phyloP scores from a whole-genome alignment of 1,284 basidiomycete species.

The Trametes sp. region DNA sequence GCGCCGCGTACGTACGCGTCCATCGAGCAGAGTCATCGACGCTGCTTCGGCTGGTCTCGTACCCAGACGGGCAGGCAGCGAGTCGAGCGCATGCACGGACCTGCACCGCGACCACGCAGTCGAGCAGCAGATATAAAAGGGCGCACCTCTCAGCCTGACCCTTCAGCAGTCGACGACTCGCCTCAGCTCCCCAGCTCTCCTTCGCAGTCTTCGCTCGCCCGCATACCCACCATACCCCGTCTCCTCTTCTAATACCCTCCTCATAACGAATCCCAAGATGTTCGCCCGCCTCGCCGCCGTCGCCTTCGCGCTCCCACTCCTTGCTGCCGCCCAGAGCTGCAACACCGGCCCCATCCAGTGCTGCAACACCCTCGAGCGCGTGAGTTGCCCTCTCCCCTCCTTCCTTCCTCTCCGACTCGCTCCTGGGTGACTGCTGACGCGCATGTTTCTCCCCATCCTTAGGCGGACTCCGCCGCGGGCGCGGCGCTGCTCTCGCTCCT shows the following conservation, averaged over 20 bases:
- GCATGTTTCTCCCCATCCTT: not conserved
- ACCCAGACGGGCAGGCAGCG: too few relatives aligned
- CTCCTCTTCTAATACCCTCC: not conserved
- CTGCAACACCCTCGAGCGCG: conserved; percentile 30
- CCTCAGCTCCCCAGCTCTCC: conserved; percentile 1
- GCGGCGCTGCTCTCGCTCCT: conserved; percentile 16
- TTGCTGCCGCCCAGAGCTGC: conserved; percentile 25
- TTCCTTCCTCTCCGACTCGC: not conserved
- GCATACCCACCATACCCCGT: not conserved
- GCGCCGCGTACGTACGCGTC: not conserved
- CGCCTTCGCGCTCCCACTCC: conserved; percentile 22
- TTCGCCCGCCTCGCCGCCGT: conserved; percentile 23
- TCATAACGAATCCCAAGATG: conserved; percentile 2
- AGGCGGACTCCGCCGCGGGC: conserved; percentile 23
- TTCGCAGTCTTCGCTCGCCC: not conserved
- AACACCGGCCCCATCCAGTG: too few relatives aligned
- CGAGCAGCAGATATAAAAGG: conserved; percentile 1
- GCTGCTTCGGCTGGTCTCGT: too few relatives aligned
- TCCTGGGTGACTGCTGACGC: too few relatives aligned
- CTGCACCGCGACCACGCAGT: too few relatives aligned
- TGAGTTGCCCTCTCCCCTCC: conserved; percentile 5
- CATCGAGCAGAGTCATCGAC: too few relatives aligned
- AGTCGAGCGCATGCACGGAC: not conserved
- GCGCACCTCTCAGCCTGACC: not conserved
- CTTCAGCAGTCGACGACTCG: conserved; percentile 15